phyloP scores from a whole-genome alignment of 768 basidiomycete species.

The Mycena epipterygia region DNA sequence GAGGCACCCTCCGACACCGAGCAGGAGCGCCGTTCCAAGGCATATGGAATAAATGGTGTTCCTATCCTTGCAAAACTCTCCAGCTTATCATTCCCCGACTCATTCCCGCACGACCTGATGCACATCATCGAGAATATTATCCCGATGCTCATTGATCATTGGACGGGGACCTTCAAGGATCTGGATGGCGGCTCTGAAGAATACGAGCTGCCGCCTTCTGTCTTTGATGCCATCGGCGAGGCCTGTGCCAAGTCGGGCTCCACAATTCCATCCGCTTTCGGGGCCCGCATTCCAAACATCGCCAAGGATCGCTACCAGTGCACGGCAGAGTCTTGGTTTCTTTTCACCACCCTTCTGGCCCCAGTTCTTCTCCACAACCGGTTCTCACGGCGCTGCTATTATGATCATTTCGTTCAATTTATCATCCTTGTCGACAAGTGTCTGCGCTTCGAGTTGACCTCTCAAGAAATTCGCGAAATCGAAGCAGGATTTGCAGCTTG shows the following conservation, averaged over 20 bases:
- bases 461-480: background rate
- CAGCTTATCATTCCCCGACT: constrained; percentile 37
- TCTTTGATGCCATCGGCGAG: constrained; percentile 50
- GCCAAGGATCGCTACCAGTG: constrained; percentile 36
- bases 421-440: constrained; percentile 1
- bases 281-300: constrained; percentile 44
- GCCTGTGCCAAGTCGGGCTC: constrained; percentile 41
- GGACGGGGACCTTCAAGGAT: constrained; percentile 51
- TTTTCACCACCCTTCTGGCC: constrained; percentile 46
- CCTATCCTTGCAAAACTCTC: constrained; percentile 38
- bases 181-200: constrained; percentile 37
- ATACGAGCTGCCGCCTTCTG: constrained; percentile 36
- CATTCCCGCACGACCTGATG: constrained; percentile 55
- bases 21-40: constrained; percentile 5
- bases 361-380: constrained; percentile 39
- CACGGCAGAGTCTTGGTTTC: constrained; percentile 47
- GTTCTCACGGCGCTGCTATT: background rate
- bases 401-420: constrained; percentile 15
- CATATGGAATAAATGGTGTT: constrained; percentile 41
- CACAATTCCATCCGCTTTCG: constrained; percentile 48
- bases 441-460: background rate
- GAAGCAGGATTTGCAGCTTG: background rate
- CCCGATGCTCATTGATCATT: constrained; percentile 45
- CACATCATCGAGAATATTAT: constrained; percentile 55
- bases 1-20: background rate